A percentile compares a stretch with the other conserved stretches of the same genome.
Evolutionary conservation across 1,139 yeast genomes (phyloP).

Genomic region (Taphrina populina): DNA sequence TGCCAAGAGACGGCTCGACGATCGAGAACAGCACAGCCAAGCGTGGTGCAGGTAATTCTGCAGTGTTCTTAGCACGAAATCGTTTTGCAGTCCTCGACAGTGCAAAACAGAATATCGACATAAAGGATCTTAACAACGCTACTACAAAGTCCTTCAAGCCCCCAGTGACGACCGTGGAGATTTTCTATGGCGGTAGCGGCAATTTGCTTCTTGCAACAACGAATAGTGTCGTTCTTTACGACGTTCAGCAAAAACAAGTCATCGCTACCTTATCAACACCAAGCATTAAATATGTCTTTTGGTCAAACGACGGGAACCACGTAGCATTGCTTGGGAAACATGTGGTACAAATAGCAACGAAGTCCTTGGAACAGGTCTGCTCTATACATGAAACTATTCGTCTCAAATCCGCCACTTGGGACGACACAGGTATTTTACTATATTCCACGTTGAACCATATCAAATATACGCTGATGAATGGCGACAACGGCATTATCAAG

Average conservation of each 20-base stretch:
- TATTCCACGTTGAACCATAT: conserved; percentile 95
- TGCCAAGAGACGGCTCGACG: conserved; percentile 87
- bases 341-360: conserved; percentile 82
- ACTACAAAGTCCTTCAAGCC: conserved; percentile 77
- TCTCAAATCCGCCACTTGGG: conserved; percentile 98
- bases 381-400: conserved; percentile 95
- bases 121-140: conserved; percentile 78
- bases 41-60: conserved; percentile 80
- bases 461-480: conserved; percentile 87
- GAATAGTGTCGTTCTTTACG: conserved; percentile 73
- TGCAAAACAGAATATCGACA: conserved; percentile 64
- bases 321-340: conserved; percentile 90
- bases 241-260: conserved; percentile 87
- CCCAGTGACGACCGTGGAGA: conserved; percentile 70
- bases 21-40: conserved; percentile 72
- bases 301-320: conserved; percentile 87
- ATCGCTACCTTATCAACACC: conserved; percentile 69
- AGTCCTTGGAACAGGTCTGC: conserved; percentile 71
- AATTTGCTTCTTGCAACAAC: conserved; percentile 72
- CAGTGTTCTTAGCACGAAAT: conserved; percentile 88
- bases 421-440: conserved; percentile 83
- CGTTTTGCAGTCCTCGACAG: conserved; percentile 81
- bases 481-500: conserved; percentile 91
- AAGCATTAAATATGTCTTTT: conserved; percentile 73
- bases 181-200: conserved; percentile 75